Conservation (phyloP, 2,329 filamentous ascomycete genomes). For the Fusarium aywerte region DNA sequence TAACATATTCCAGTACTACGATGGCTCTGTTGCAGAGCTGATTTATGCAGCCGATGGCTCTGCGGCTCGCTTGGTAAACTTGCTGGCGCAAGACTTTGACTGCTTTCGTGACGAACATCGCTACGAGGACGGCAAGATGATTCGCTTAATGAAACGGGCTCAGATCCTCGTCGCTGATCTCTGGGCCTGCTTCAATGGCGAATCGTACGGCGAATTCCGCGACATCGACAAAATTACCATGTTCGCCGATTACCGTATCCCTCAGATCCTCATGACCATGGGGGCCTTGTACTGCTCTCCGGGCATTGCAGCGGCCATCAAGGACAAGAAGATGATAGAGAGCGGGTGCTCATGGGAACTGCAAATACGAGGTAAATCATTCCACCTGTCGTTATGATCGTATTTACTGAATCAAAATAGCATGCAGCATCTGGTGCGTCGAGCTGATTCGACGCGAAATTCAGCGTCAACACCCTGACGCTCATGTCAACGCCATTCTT, state of each 20-base stretch:
- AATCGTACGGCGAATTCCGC: slow-evolving; percentile 80
- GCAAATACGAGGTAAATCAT: slow-evolving; percentile 77
- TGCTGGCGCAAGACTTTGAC: slow-evolving; percentile 81
- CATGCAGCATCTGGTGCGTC: slow-evolving; percentile 95
- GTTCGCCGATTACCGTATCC: slow-evolving; percentile 98
- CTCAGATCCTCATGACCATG: slow-evolving; percentile 87
- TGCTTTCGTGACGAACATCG: slow-evolving; percentile 86
- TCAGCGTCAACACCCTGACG: slow-evolving; percentile 73
- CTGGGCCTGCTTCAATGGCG: slow-evolving; percentile 93
- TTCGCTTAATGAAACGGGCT: slow-evolving; percentile 91
- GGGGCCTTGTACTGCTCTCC: slow-evolving; percentile 89
- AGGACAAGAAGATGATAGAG: slow-evolving; percentile 70
- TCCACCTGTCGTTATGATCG: too few species aligned
- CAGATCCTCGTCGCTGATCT: slow-evolving; percentile 96
- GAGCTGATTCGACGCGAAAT: slow-evolving; percentile 90
- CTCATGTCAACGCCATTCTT: slow-evolving; percentile 83
- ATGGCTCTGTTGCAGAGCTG: slow-evolving; percentile 77
- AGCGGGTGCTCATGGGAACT: slow-evolving; percentile 83
- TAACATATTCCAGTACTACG: slow-evolving; percentile 69
- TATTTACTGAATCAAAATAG: slow-evolving; percentile 53
- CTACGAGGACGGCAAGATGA: slow-evolving; percentile 76
- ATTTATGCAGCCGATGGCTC: slow-evolving; percentile 80
- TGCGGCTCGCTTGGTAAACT: slow-evolving; percentile 85
- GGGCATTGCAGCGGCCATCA: slow-evolving; percentile 76
- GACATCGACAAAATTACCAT: slow-evolving; percentile 98